Percentiles rank a stretch among this genome's conserved stretches.
These are phyloP conservation scores for Cytospora chrysosperma DNA, from an alignment of 2,329 filamentous ascomycete species.

Conservation along the genomic window DNA sequence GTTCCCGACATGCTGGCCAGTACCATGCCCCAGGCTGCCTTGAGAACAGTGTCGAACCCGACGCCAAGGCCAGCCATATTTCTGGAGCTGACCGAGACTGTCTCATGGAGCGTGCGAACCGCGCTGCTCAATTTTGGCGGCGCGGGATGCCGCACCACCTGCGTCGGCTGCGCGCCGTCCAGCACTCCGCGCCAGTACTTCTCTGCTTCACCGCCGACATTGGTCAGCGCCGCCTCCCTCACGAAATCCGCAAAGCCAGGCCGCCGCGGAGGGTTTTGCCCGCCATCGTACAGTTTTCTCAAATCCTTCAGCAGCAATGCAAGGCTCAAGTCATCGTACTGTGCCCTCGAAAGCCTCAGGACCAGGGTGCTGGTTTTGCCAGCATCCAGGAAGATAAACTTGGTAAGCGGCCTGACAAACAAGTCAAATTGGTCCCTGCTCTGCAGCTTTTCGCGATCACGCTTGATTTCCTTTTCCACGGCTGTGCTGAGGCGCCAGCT, in stretches of 20 bases:
- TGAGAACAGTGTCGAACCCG: constrained; percentile 52
- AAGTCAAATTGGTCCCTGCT: constrained; percentile 34
- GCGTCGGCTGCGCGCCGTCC: constrained; percentile 48
- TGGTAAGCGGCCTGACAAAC: constrained; percentile 46
- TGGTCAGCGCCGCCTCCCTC: constrained; percentile 39
- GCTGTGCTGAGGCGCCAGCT: constrained; percentile 40
- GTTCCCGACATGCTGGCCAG: constrained; percentile 49
- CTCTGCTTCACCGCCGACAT: constrained; percentile 36
- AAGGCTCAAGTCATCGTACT: constrained; percentile 48
- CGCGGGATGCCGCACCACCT: constrained; percentile 42
- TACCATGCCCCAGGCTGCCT: constrained; percentile 57
- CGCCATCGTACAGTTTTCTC: constrained; percentile 44
- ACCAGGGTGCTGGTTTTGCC: constrained; percentile 48
- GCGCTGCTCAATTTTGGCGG: constrained; percentile 41
- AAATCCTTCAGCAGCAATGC: constrained; percentile 50
- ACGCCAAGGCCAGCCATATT: constrained; percentile 41
- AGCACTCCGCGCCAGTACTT: constrained; percentile 38
- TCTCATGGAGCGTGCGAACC: constrained; percentile 41
- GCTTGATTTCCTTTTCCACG: constrained; percentile 42
- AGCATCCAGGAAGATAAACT: constrained; percentile 51
- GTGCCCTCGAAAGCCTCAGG: constrained; percentile 48
- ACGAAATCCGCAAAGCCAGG: constrained; percentile 51
- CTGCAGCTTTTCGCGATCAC: constrained; percentile 37
- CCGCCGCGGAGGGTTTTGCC: constrained; percentile 34
- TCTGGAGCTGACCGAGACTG: constrained; percentile 41